phyloP scores from a whole-genome alignment of 371 early-diverging fungal genomes.

The Batkoa obscura region DNA sequence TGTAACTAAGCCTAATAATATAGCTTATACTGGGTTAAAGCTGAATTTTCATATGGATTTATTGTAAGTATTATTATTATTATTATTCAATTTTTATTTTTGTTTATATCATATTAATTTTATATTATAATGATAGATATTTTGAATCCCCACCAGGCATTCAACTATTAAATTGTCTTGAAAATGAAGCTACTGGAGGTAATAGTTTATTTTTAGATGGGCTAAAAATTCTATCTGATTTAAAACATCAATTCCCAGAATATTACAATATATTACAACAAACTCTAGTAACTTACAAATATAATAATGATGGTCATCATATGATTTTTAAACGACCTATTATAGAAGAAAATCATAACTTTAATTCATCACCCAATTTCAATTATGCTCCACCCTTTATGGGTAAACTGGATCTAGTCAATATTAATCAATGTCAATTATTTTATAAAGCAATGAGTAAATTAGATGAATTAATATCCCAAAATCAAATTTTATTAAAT shows the following conservation, averaged over 20 bases:
- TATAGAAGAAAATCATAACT: constrained; percentile 25
- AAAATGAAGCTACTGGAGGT: constrained; percentile 64
- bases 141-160: constrained; percentile 74
- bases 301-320: constrained; percentile 57
- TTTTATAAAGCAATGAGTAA: constrained; percentile 51
- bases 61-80: constrained; percentile 29
- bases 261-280: constrained; percentile 32
- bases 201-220: constrained; percentile 62
- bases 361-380: constrained; percentile 20
- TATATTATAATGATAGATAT: constrained; percentile 19
- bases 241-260: constrained; percentile 31
- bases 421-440: constrained; percentile 19
- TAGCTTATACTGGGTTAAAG: constrained; percentile 69
- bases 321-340: constrained; percentile 50
- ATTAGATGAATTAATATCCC: constrained; percentile 40
- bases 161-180: constrained; percentile 61
- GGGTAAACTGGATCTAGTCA: constrained; percentile 41
- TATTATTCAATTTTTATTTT: constrained; percentile 28
- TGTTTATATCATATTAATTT: background rate
- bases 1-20: constrained; percentile 56
- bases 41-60: constrained; percentile 86
- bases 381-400: constrained; percentile 84
- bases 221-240: constrained; percentile 36
- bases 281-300: constrained; percentile 63
- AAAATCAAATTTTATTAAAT: constrained; percentile 30